Evolutionary conservation across 768 basidiomycete genomes (phyloP).

Genomic region (Tylopilus rubrobrunneus): DNA sequence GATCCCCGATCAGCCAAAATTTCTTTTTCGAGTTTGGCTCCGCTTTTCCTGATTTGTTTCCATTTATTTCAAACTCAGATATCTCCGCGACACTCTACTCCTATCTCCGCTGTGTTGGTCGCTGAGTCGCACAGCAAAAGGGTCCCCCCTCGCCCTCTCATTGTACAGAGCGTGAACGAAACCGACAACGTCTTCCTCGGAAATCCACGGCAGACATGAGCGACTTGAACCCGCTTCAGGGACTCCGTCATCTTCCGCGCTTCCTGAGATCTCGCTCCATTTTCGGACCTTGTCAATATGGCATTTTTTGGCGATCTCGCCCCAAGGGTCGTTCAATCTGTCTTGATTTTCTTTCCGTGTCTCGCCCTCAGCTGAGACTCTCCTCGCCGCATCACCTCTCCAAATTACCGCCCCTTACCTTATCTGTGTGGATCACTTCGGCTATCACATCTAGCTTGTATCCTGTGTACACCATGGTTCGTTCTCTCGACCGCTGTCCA

Average conservation of each 20-base stretch:
- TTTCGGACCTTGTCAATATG: conserved; percentile 22
- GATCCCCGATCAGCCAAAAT: conserved; percentile 60
- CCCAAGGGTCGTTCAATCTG: conserved; percentile 3
- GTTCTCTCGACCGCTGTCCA: neutral
- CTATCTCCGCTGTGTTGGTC: conserved; percentile 14
- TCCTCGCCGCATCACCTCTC: no score
- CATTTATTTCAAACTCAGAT: conserved; percentile 20
- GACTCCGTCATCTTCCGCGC: conserved; percentile 17
- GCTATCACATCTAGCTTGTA: conserved; percentile 5
- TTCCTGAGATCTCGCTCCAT: conserved; percentile 25
- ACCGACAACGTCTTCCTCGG: conserved; percentile 5
- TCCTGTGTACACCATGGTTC: neutral
- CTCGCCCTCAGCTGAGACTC: neutral
- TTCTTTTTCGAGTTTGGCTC: conserved; percentile 33
- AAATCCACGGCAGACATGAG: conserved; percentile 20
- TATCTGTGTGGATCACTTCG: conserved; percentile 16
- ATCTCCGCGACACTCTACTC: conserved; percentile 25
- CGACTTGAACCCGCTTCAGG: conserved; percentile 21
- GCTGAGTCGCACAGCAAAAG: conserved; percentile 13
- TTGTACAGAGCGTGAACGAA: neutral
- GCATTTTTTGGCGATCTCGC: conserved; percentile 21
- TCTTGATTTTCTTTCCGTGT: conserved; percentile 4
- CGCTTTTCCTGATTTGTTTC: conserved; percentile 21
- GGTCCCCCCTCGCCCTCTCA: neutral
- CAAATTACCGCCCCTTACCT: conserved; percentile 10